Evolutionary conservation across 345 rosid species (phyloP).

Genomic region (Cardamine resedifolia): DNA sequence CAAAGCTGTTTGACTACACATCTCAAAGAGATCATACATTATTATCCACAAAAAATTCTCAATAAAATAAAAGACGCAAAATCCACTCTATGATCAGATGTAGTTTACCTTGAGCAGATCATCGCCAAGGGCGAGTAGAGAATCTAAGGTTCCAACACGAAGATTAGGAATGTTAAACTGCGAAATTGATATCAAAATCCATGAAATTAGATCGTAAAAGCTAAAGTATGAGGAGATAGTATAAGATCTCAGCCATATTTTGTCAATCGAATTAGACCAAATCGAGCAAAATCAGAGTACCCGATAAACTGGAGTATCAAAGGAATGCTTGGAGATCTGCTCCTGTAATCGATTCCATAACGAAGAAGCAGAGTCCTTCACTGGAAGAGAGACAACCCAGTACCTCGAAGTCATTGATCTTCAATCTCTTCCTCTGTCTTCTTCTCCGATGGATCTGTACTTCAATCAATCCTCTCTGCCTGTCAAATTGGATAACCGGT

Average conservation of each 20-base stretch:
- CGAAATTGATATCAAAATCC: slow-evolving; percentile 17
- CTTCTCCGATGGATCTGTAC: slow-evolving; percentile 35
- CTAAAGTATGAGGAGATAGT: not conserved
- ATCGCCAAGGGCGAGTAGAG: slow-evolving; percentile 92
- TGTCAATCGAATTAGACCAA: not conserved
- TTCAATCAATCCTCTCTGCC: slow-evolving; percentile 32
- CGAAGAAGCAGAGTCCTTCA: slow-evolving; percentile 71
- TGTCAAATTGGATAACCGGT: slow-evolving; percentile 41
- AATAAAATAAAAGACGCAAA: not conserved
- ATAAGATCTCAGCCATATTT: not conserved
- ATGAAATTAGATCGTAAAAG: not conserved
- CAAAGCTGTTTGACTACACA: slow-evolving; percentile 80
- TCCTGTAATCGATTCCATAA: slow-evolving; percentile 81
- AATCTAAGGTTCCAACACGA: slow-evolving; percentile 96
- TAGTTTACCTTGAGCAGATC: slow-evolving; percentile 83
- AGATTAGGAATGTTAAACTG: slow-evolving; percentile 97
- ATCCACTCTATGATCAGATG: not conserved
- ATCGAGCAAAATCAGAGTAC: slow-evolving; percentile 40
- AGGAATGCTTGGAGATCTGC: slow-evolving; percentile 91
- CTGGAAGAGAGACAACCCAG: slow-evolving; percentile 92
- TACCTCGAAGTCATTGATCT: slow-evolving; percentile 78
- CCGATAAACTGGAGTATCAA: slow-evolving; percentile 95
- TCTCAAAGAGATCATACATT: slow-evolving; percentile 23
- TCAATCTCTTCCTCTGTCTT: slow-evolving; percentile 10
- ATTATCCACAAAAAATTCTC: slow-evolving; percentile 1